Percentiles rank a stretch among this genome's conserved stretches.
These are phyloP conservation scores for Nannochloropsis gaditana DNA, from an alignment of 108 stramenopile genomes.

Conservation along the genomic window DNA sequence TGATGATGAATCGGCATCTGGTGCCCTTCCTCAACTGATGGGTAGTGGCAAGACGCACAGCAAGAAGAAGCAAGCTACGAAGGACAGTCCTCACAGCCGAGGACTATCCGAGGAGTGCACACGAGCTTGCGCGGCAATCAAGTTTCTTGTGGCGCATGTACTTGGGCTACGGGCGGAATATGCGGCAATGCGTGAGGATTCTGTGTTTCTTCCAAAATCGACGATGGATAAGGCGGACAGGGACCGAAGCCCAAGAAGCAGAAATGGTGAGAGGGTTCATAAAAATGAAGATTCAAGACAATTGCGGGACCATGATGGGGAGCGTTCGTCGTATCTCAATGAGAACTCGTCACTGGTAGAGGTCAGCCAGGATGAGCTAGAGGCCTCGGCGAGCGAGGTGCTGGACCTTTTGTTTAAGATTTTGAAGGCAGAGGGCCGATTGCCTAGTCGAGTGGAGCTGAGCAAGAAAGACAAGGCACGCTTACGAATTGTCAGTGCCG, in stretches of 20 bases:
- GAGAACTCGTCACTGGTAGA: background rate
- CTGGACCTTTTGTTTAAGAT: constrained; percentile 21
- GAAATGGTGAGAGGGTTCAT: background rate
- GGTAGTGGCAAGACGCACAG: background rate
- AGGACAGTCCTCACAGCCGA: background rate
- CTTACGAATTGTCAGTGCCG: constrained; percentile 27
- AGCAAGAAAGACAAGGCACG: constrained; percentile 18
- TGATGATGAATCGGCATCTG: background rate
- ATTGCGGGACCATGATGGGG: background rate
- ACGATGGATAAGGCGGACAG: background rate
- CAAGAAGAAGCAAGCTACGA: background rate
- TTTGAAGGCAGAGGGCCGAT: constrained; percentile 31
- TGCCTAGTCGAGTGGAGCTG: constrained; percentile 27
- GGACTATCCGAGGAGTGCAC: background rate
- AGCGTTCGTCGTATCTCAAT: background rate
- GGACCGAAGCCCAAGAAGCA: background rate
- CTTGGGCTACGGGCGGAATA: background rate
- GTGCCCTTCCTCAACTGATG: background rate
- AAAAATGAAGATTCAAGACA: background rate
- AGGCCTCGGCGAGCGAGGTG: constrained; percentile 1
- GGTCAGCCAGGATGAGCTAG: background rate
- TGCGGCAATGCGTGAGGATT: background rate
- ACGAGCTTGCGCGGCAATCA: constrained; percentile 1
- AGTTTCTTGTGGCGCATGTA: background rate
- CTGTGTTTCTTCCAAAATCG: background rate